phyloP scores from a whole-genome alignment of 164 flowering plant species.

The Protea cynaroides region DNA sequence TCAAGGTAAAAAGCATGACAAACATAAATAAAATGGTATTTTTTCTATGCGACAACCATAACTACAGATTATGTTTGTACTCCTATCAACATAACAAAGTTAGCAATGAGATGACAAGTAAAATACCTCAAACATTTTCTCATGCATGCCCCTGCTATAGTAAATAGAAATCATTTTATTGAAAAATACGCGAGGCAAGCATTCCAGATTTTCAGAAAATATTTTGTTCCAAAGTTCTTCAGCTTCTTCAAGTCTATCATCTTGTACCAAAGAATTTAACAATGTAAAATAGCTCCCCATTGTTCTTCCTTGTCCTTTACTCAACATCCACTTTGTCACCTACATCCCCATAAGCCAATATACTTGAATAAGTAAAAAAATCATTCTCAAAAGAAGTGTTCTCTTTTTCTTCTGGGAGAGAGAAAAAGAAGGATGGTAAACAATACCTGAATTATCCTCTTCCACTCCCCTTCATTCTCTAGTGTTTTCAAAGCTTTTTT shows the following conservation, averaged over 20 bases:
- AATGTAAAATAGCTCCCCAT: slow-evolving; percentile 77
- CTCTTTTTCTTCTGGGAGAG: not conserved
- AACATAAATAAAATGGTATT: too few species aligned
- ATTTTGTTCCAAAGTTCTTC: slow-evolving; percentile 73
- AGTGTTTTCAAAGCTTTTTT: slow-evolving; percentile 85
- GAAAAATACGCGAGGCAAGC: slow-evolving; percentile 73
- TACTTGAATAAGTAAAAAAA: not conserved
- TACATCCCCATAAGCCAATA: slow-evolving; percentile 15
- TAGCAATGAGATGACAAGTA: not conserved
- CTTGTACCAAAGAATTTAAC: slow-evolving; percentile 75
- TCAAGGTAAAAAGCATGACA: too few species aligned
- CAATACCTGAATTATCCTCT: slow-evolving; percentile 79
- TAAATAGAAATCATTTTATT: slow-evolving; percentile 78
- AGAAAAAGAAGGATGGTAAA: not conserved
- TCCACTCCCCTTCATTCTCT: slow-evolving; percentile 74
- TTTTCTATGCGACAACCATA: too few species aligned
- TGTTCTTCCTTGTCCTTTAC: slow-evolving; percentile 96
- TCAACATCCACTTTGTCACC: slow-evolving; percentile 96
- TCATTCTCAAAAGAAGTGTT: too few species aligned
- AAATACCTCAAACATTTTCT: slow-evolving; percentile 86
- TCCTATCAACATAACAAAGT: not conserved
- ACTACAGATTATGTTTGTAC: too few species aligned
- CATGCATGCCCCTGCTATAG: slow-evolving; percentile 60
- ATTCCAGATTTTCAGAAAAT: slow-evolving; percentile 60
- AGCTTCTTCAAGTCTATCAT: slow-evolving; percentile 84